These are phyloP conservation scores for Olyra latifolia DNA, from an alignment of 176 grass and related monocot genomes.

Conservation along the genomic window DNA sequence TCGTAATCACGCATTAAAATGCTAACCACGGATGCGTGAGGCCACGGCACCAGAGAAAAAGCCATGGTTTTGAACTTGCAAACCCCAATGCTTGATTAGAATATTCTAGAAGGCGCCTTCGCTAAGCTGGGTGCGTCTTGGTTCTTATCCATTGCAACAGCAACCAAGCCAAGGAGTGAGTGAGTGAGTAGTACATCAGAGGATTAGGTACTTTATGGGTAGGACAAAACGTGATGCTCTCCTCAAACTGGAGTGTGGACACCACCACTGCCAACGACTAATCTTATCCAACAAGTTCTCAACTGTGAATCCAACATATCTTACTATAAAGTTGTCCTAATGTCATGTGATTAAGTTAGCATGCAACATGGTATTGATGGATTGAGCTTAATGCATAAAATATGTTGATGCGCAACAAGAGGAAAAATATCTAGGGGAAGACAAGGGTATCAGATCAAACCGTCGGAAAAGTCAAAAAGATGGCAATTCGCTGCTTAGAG, in stretches of 20 bases:
- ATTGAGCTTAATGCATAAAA: not conserved
- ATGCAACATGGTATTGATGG: not conserved
- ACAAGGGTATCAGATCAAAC: conserved; percentile 8
- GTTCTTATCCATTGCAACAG: conserved; percentile 43
- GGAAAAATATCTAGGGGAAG: not conserved
- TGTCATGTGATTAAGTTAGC: not conserved
- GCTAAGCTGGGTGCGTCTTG: not conserved
- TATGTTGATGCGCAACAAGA: not conserved
- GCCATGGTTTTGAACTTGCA: conserved; percentile 31
- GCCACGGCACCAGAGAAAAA: conserved; percentile 13
- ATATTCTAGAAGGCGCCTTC: conserved; percentile 8
- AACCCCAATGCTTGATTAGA: conserved; percentile 6
- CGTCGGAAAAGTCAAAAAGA: not conserved
- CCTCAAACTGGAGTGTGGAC: not conserved
- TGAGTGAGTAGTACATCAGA: not conserved
- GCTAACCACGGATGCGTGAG: conserved; percentile 26
- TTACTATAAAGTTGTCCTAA: not conserved
- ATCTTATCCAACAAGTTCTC: conserved; percentile 43
- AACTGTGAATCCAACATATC: conserved; percentile 2
- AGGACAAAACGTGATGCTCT: conserved; percentile 16
- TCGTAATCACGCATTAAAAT: conserved; percentile 38
- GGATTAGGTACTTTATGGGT: conserved; percentile 26
- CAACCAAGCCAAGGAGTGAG: not conserved
- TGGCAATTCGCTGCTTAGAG: not conserved
- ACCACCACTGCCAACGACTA: conserved; percentile 16